Evolutionary conservation across 1,284 basidiomycete genomes (phyloP).

Genomic region (Quambalaria eucalypti): DNA sequence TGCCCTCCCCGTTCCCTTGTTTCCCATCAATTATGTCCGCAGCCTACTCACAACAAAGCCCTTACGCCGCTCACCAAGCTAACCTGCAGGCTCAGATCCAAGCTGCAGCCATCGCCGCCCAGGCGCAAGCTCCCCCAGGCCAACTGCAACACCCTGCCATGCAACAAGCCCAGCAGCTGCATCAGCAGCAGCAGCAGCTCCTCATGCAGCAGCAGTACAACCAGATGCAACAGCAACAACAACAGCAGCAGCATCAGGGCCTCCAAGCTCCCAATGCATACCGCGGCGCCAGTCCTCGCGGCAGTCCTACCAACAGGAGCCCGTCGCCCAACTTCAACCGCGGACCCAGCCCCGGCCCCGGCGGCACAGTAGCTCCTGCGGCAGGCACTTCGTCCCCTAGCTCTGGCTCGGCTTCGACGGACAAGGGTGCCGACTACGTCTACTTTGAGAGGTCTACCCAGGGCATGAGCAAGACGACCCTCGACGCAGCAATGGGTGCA

Average conservation of each 20-base stretch:
- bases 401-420: slow-evolving; percentile 8
- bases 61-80: slow-evolving; percentile 16
- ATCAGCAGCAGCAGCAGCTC: slow-evolving; percentile 28
- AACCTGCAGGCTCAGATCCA: slow-evolving; percentile 38
- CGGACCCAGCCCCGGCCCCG: slow-evolving; percentile 6
- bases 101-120: slow-evolving; percentile 33
- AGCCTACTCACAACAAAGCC: slow-evolving; percentile 33
- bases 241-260: slow-evolving; percentile 12
- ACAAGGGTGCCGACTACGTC: slow-evolving; percentile 65
- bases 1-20: not conserved
- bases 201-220: slow-evolving; percentile 4
- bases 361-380: not conserved
- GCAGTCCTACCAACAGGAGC: slow-evolving; percentile 3
- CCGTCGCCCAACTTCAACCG: slow-evolving; percentile 5
- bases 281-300: slow-evolving; percentile 1
- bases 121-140: slow-evolving; percentile 35
- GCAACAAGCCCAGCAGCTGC: slow-evolving; percentile 32
- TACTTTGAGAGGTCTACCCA: slow-evolving; percentile 84
- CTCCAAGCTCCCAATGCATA: slow-evolving; percentile 16
- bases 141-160: slow-evolving; percentile 41
- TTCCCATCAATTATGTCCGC: not conserved
- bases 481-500: slow-evolving; percentile 84
- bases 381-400: slow-evolving; percentile 2
- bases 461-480: slow-evolving; percentile 75
- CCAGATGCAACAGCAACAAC: slow-evolving; percentile 15